Base-by-base conservation (phyloP, 257 asterid genomes). In the Przewalskia tangutica region DNA sequence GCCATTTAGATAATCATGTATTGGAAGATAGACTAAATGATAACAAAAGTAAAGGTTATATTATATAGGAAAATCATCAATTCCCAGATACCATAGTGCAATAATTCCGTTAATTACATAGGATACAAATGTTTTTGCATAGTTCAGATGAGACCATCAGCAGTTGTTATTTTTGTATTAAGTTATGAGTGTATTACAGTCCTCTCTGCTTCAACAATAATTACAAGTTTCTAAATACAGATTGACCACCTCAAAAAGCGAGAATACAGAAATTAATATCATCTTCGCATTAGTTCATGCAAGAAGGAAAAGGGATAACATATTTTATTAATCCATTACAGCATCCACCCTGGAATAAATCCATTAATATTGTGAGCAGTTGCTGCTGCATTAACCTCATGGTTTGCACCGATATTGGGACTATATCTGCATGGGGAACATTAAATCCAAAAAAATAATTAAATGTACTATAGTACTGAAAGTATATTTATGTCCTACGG, bases 291-390 rank as follows among this genome's bases (percentile, higher is more conserved):
- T 17, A 56, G 63, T 56, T 55, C 27, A 56, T 68, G 18, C 46
- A 68, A 16, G 51, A 7, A 68, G 50, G 38, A n/a, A 68, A 68
- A 12, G 12, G 0, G 53, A 14, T 34, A 68, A 68, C 76, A 23
- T 13, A 12, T 36, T 16, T 7, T 40, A 68, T 38, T 38, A n/a
- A 13, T 76, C 16, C 40, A 54, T 81, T 60, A 82, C 12, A 67
- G 79, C 85, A 85, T 82, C 81, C 82, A 82, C 5, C 87, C 87
- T 34, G 81, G 85, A 67, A 85, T 76, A 53, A 48, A 85, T 82
- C 87, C 87, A 82, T 82, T 82, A 46, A 85, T 65, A 79, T 68
- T 68, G 1, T 82, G 81, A 50, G 42, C 67, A 17, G 68, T 38
- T 23, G 76, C 4, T 42, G 81, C 50, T 4, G 70, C 79, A 42